A percentile compares a stretch with the other conserved stretches of the same genome.
Conservation (phyloP, 2,329 filamentous ascomycete species). For the Botrytis porri region DNA sequence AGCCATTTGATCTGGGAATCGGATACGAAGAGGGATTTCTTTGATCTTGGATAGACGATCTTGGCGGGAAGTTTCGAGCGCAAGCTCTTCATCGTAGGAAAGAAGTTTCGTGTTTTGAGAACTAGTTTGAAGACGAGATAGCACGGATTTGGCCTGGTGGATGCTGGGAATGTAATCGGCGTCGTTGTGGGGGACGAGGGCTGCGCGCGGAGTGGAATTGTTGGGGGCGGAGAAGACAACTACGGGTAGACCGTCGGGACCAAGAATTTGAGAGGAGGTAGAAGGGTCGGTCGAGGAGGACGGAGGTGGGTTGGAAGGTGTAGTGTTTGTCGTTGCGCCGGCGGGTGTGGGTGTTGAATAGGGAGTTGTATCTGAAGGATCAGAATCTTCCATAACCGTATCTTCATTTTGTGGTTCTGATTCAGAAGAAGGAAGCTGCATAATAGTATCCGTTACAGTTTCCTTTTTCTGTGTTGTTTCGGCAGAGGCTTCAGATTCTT, state of each 20-base stretch:
- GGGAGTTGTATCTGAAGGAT: constrained; percentile 6
- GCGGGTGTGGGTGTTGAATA: not conserved
- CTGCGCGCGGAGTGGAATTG: constrained; percentile 71
- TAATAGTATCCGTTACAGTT: constrained; percentile 25
- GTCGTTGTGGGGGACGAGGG: constrained; percentile 63
- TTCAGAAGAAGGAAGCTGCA: constrained; percentile 23
- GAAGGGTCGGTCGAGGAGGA: constrained; percentile 6
- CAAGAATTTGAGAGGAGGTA: constrained; percentile 25
- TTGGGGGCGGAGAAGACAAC: constrained; percentile 76
- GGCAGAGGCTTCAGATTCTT: constrained; percentile 12
- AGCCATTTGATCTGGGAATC: constrained; percentile 80
- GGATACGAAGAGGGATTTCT: constrained; percentile 71
- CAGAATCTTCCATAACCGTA: constrained; percentile 18
- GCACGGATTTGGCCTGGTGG: constrained; percentile 72
- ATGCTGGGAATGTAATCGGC: constrained; percentile 74
- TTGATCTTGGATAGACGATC: constrained; percentile 64
- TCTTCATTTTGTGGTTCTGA: constrained; percentile 20
- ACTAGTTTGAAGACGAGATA: constrained; percentile 59
- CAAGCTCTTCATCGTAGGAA: constrained; percentile 78
- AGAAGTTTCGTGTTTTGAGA: constrained; percentile 73
- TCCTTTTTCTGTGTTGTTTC: constrained; percentile 24
- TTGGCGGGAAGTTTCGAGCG: constrained; percentile 62
- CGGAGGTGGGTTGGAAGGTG: not conserved
- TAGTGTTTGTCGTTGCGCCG: constrained; percentile 9
- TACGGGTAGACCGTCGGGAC: constrained; percentile 49